Percentiles rank a stretch among this genome's conserved stretches.
Conservation (phyloP, 495 filamentous ascomycete genomes). For the Podospora didyma region DNA sequence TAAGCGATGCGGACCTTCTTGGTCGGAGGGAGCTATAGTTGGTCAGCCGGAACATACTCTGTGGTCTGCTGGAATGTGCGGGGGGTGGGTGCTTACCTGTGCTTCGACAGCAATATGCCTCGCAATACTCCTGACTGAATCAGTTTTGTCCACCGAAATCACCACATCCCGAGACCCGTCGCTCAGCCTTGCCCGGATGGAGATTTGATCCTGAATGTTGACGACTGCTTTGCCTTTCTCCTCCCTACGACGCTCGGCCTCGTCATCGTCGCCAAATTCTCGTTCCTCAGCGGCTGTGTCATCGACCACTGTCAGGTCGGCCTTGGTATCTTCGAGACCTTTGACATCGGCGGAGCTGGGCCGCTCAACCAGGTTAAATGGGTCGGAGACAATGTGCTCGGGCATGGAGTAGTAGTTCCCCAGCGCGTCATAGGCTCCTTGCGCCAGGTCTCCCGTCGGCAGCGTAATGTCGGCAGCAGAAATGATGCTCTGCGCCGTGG, state of each 20-base stretch:
- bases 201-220: slow-evolving; percentile 47
- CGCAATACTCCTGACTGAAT: slow-evolving; percentile 59
- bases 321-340: slow-evolving; percentile 38
- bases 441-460: slow-evolving; percentile 66
- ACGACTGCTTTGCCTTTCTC: slow-evolving; percentile 60
- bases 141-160: slow-evolving; percentile 54
- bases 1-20: slow-evolving; percentile 68
- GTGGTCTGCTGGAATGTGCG: not conserved
- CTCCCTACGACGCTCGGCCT: slow-evolving; percentile 56
- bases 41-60: slow-evolving; percentile 11
- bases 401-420: slow-evolving; percentile 76
- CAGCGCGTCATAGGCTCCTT: slow-evolving; percentile 73
- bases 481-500: slow-evolving; percentile 73
- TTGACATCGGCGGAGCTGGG: slow-evolving; percentile 23
- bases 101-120: slow-evolving; percentile 61
- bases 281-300: slow-evolving; percentile 28
- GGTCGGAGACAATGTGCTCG: slow-evolving; percentile 71
- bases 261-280: slow-evolving; percentile 45
- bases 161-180: slow-evolving; percentile 64
- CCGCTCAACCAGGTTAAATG: slow-evolving; percentile 59
- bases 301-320: slow-evolving; percentile 43
- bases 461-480: slow-evolving; percentile 76
- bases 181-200: slow-evolving; percentile 65
- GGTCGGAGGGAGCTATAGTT: slow-evolving; percentile 41
- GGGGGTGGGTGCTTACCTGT: slow-evolving; percentile 45